Base-by-base conservation (phyloP, 345 rosid species). In the Populus deltoides region DNA sequence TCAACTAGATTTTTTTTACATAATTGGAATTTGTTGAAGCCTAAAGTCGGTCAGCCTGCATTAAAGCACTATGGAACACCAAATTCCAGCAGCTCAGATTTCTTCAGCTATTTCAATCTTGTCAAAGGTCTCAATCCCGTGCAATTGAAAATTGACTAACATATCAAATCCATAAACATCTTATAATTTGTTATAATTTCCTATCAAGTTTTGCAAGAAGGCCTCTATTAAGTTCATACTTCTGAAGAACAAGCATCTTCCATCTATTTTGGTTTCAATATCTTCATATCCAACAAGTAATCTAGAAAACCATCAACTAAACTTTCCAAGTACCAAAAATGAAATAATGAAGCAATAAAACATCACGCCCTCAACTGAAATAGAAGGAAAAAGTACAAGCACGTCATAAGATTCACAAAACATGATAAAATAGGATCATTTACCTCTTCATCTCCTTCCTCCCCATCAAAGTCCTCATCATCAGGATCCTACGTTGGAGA, bases 381-480 rank as follows among this genome's bases (percentile, higher is more conserved):
- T 22, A 20, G 27, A 47, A n/a, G 8, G 24, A 51, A 6, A 41
- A n/a, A 68, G 16, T 9, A 11, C 5, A 53, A 18, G 45, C 68
- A 73, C 35, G 2, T 33, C 38, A 35, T 12, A 35, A 20, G n/a
- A 57, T 41, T 31, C 10, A 51, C 55, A 31, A 20, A 45, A 31
- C 16, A 8, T 45, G 29, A 69, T 59, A 12, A 17, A 36, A 29
- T 29, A 68, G 7, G 41, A 66, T 41, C 6, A 66, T 38, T 81
- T 76, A 81, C 83, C 83, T 27, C 83, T 11, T 74, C 78, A 41
- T 74, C 66, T 0, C 18, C 83, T 31, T 76, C 83, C 49, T 74
- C 74, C 66, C 75, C 82, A 33, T 80, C 82, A 69, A 38, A 62
- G 10, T 75, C 82, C 74, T 81, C 83, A 2, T 69, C 80, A 31